Evolutionary conservation across 805 yeast genomes (phyloP), one percentile per base, ranked within the genome.

Genomic region (Wickerhamiella hasegawae): DNA sequence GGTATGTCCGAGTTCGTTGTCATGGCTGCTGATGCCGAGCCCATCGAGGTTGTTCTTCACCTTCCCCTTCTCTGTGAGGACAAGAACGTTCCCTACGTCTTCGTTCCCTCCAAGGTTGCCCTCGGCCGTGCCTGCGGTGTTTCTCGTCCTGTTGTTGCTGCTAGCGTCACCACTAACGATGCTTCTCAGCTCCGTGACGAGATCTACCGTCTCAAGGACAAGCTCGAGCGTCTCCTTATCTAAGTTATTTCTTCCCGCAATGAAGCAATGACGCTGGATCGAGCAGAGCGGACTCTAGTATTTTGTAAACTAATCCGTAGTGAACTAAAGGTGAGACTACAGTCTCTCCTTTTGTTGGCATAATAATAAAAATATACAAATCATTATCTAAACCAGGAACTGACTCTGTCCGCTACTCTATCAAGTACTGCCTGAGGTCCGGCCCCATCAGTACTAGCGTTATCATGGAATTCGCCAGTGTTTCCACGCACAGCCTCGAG

Each of bases 101-200:
- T 90, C 51, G 97, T 90, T 48, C 96, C 99, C 49, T 84, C 96
- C 52, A 87, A 90, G 73, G 76, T 90, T 57, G 98, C 98, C 45
- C 71, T 90, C 54, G 99, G 99, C 63, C 82, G 99, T 71, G 97
- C 98, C 54, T 90, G 98, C 69, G 99, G 99, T 68, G 98, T 90
- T 45, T 83, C 97, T 39, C 81, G 99, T 73, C 96, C 97, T 48
- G 99, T 90, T 42, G 87, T 90, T 60, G 94, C 98, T 58, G 96
- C 96, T 46, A 79, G 94, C 45, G 90, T 90, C 59, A 90, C 99
- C 60, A 75, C 97, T 49, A 90, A 90, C 68, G 99, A 90, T 58
- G 94, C 95, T 54, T 84, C 96, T 52, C 80, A 94, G 55, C 81
- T 90, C 69, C 84, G 84, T 73, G 82, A 69, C 73, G 97, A 87